Conservation (phyloP, 2,329 filamentous ascomycete species). For the Botrytis cinerea region DNA sequence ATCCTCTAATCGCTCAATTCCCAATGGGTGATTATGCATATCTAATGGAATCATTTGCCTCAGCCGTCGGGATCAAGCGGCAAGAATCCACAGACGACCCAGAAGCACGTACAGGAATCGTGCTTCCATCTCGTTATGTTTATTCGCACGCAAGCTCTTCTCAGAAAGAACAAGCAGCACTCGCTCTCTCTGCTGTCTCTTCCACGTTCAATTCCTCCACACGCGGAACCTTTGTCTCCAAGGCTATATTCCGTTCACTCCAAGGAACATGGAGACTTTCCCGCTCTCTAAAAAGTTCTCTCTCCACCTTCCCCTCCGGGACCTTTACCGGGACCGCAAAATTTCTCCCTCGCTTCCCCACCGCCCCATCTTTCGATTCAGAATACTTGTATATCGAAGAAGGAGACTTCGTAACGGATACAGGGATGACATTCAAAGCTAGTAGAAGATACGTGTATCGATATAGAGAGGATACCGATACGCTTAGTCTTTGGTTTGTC, state of each 20-base stretch:
- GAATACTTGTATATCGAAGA: constrained; percentile 71
- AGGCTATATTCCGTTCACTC: constrained; percentile 69
- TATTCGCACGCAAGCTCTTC: constrained; percentile 43
- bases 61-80: constrained; percentile 55
- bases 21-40: constrained; percentile 82
- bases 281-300: constrained; percentile 55
- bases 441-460: constrained; percentile 71
- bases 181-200: constrained; percentile 44
- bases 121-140: constrained; percentile 51
- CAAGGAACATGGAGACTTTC: constrained; percentile 69
- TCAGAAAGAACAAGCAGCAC: constrained; percentile 45
- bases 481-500: constrained; percentile 72
- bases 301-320: constrained; percentile 62
- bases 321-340: constrained; percentile 64
- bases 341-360: constrained; percentile 64
- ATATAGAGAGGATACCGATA: constrained; percentile 61
- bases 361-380: constrained; percentile 45
- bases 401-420: constrained; percentile 61
- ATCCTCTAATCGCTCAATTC: constrained; percentile 61
- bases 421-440: constrained; percentile 44
- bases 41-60: constrained; percentile 70
- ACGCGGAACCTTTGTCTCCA: constrained; percentile 56
- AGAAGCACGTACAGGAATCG: constrained; percentile 45
- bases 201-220: constrained; percentile 31
- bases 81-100: constrained; percentile 41